A percentile compares a stretch with the other conserved stretches of the same genome.
phyloP scores from a whole-genome alignment of 2,329 filamentous ascomycete genomes.

The Cladosporium colombiae region DNA sequence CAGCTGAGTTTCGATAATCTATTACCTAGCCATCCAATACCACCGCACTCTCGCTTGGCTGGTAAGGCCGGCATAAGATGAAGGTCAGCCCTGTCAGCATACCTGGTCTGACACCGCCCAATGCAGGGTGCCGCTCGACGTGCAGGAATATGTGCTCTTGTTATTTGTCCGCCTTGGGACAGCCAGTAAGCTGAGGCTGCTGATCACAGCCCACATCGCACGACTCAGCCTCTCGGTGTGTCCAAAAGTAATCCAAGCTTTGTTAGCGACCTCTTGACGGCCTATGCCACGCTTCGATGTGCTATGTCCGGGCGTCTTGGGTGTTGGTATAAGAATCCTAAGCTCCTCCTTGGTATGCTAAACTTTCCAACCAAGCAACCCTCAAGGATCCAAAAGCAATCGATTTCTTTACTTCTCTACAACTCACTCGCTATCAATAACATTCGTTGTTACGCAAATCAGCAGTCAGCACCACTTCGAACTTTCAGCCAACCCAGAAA shows the following conservation, averaged over 20 bases:
- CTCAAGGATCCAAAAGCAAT: not conserved
- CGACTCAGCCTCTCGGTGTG: conserved; percentile 9
- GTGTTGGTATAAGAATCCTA: conserved; percentile 19
- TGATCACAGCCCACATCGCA: conserved; percentile 7
- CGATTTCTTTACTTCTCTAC: not conserved
- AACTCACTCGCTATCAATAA: conserved; percentile 10
- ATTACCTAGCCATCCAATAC: conserved; percentile 1
- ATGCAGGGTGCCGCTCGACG: conserved; percentile 15
- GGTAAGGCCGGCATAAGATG: conserved; percentile 5
- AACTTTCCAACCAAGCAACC: conserved; percentile 3
- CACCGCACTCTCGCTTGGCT: conserved; percentile 8
- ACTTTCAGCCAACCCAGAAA: not conserved
- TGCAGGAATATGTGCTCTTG: not conserved
- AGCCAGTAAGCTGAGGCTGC: conserved; percentile 20
- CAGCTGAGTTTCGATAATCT: conserved; percentile 16
- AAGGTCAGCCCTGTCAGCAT: conserved; percentile 13
- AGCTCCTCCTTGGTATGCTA: not conserved
- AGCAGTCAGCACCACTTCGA: not conserved
- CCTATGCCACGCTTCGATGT: conserved; percentile 1
- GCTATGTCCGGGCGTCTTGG: not conserved
- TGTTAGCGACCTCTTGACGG: conserved; percentile 1
- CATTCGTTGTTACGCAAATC: conserved; percentile 6
- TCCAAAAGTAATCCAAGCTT: conserved; percentile 18
- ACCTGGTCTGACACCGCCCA: not conserved
- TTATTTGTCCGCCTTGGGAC: conserved; percentile 9